phyloP scores from a whole-genome alignment of 345 rosid genomes.

The Arabidopsis thaliana region DNA sequence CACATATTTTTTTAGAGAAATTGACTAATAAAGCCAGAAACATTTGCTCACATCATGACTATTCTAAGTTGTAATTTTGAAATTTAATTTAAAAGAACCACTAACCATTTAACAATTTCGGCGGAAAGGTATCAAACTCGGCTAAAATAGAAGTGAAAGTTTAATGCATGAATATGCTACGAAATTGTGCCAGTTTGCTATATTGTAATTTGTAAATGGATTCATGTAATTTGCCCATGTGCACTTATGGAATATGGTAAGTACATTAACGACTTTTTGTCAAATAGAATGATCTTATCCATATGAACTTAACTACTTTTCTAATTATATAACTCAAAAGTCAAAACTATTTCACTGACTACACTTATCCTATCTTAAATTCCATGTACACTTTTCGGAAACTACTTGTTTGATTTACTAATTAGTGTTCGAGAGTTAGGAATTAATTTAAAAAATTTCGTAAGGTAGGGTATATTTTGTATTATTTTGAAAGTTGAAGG shows the following conservation, averaged over 20 bases:
- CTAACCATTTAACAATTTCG: background rate
- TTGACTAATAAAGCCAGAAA: background rate
- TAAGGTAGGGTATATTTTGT: conserved; percentile 8
- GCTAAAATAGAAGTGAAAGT: background rate
- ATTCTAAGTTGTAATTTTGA: background rate
- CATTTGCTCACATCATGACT: background rate
- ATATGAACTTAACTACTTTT: background rate
- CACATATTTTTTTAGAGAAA: background rate
- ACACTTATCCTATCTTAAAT: background rate
- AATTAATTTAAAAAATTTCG: background rate
- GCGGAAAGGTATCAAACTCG: background rate
- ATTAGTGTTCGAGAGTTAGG: background rate
- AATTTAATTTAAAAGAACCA: background rate
- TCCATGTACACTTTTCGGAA: background rate
- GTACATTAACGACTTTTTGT: background rate
- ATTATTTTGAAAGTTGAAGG: conserved; percentile 14
- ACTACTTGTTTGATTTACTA: too few relatives aligned
- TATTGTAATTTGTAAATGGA: background rate
- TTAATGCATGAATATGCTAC: background rate
- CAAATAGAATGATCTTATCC: background rate
- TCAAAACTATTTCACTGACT: background rate
- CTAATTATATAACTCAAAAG: background rate
- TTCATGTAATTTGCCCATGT: background rate
- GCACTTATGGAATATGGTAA: background rate
- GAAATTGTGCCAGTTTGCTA: background rate